A percentile compares a stretch with the other conserved stretches of the same genome.
Evolutionary conservation across 2,329 filamentous ascomycete genomes (phyloP).

Genomic region (Lasiodiplodia theobromae): DNA sequence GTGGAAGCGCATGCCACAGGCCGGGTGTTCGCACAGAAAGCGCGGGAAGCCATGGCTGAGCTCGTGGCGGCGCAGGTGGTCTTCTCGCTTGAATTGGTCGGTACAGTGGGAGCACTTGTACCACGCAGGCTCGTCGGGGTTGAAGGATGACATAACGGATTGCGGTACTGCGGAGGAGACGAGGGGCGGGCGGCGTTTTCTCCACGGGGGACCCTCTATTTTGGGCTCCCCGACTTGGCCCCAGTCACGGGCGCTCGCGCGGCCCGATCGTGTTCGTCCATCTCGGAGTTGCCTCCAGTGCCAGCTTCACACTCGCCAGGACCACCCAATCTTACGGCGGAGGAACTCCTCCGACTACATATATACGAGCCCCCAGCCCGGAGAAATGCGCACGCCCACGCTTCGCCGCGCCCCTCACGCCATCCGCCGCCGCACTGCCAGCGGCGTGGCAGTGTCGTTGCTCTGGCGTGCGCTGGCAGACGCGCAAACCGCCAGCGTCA

Average conservation of each 20-base stretch:
- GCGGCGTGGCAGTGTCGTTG: too few species aligned
- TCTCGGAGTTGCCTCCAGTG: constrained; percentile 24
- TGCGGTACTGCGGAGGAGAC: constrained; percentile 27
- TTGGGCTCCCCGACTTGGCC: constrained; percentile 1
- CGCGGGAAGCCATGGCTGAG: constrained; percentile 31
- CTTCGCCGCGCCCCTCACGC: neutral
- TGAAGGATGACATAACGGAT: constrained; percentile 27
- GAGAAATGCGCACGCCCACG: neutral
- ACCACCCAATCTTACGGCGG: constrained; percentile 1
- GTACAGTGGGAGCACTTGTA: constrained; percentile 31
- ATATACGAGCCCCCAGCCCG: neutral
- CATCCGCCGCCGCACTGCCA: too few species aligned
- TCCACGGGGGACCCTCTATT: constrained; percentile 23
- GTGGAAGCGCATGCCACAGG: constrained; percentile 32
- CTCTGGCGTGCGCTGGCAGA: too few species aligned
- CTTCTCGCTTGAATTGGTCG: constrained; percentile 31
- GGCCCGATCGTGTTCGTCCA: constrained; percentile 21
- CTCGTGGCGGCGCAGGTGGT: constrained; percentile 32
- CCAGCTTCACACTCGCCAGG: constrained; percentile 4
- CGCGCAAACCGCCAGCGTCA: too few species aligned
- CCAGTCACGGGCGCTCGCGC: constrained; percentile 17
- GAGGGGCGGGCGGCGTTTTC: constrained; percentile 27
- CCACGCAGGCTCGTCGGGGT: constrained; percentile 21
- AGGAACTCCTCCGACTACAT: neutral
- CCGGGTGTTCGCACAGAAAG: constrained; percentile 30